Evolutionary conservation across 257 asterid genomes (phyloP).

Genomic region (Jasminum sambac): DNA sequence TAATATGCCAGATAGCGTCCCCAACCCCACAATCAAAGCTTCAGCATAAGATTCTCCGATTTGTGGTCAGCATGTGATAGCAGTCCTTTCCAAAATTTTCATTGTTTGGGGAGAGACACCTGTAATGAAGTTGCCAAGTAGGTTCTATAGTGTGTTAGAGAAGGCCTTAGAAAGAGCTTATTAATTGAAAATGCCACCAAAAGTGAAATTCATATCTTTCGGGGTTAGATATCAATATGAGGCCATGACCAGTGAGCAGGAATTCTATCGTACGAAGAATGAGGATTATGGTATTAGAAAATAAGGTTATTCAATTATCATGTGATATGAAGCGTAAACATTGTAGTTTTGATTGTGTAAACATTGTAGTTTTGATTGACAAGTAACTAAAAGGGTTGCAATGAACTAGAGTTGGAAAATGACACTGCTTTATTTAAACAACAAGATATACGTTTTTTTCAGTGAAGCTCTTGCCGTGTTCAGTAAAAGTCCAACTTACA

Average conservation of each 20-base stretch:
- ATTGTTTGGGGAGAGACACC: too few species aligned
- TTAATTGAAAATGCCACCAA: background rate
- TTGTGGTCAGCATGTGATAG: too few species aligned
- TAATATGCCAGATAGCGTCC: too few species aligned
- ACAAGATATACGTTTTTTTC: background rate
- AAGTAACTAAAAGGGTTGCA: constrained; percentile 2
- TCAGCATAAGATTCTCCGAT: too few species aligned
- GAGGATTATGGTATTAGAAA: constrained; percentile 1
- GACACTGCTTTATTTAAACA: background rate
- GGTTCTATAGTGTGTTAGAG: too few species aligned
- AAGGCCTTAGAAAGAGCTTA: too few species aligned
- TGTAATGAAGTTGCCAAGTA: too few species aligned
- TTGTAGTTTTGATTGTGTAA: background rate
- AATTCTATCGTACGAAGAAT: background rate
- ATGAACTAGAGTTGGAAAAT: background rate
- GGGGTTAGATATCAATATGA: constrained; percentile 15
- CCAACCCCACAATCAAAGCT: too few species aligned
- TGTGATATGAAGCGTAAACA: background rate
- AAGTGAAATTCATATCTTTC: constrained; percentile 6
- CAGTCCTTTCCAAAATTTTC: too few species aligned
- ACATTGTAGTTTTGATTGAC: background rate
- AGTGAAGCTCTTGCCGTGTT: background rate
- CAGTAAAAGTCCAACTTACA: background rate
- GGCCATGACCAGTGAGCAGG: background rate
- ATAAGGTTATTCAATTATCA: background rate